Evolutionary conservation across 257 asterid species (phyloP), one percentile per base, ranked within the genome.

Genomic region (Penstemon davidsonii): DNA sequence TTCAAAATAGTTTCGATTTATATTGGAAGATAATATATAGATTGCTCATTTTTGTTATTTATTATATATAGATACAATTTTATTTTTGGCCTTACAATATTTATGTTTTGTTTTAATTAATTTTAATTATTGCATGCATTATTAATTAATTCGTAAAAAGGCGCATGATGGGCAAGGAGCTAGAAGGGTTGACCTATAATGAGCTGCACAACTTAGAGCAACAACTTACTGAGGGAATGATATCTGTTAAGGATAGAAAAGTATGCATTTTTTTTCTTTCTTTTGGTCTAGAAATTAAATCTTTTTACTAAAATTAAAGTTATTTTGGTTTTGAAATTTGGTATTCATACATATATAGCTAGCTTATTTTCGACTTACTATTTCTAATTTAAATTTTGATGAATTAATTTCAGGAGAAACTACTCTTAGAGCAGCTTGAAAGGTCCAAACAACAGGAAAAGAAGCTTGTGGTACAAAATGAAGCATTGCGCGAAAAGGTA

Each of bases 81-180:
- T 15, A 15, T 15, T 15, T 15, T 15, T 15, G 18, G 18, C 18
- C 18, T 15, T 15, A 15, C 33, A 25, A 25, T 25, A 25, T 25
- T 0, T 25, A 25, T 25, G 2, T 25, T 25, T 25, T 25, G 2
- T 25, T 25, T 25, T 25, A 25, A 25, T 25, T 25, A 25, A 2
- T 25, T 25, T 25, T 25, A 25, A 25, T 25, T 25, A 25, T 25
- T 25, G 1, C 2, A 2, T 25, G 33, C 33, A 25, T 25, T 25
- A 25, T 25, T 25, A 25, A 25, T 25, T 25, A 25, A 25, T 75
- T 42, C 13, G 2, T 25, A 0, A 25, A 25, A 25, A 88, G 95
- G 1, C 89, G 78, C 5, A 78, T 86, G 90, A 74, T 74, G 78
- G 97, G 95, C 6, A 85, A 81, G 71, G 90, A 88, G 7, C 83